Conservation (phyloP, 148 eudicot genomes). For the Rhododendron henanense region DNA sequence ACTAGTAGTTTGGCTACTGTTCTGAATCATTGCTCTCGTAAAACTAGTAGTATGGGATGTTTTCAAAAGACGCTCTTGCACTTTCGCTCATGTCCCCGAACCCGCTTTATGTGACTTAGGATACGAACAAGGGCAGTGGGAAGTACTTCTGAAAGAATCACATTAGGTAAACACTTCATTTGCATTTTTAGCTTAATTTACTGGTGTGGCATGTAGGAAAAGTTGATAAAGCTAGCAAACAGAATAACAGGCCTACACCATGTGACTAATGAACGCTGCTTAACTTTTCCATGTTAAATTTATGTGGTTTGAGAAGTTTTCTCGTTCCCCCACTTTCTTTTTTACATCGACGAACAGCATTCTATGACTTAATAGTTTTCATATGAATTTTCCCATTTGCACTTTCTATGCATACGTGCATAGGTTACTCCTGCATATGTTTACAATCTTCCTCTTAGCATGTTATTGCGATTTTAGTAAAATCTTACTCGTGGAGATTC, state of each 20-base stretch:
- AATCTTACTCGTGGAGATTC: neutral
- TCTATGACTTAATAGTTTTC: neutral
- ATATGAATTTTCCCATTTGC: neutral
- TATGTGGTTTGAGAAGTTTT: neutral
- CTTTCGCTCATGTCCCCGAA: neutral
- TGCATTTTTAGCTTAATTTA: neutral
- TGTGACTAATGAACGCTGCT: neutral
- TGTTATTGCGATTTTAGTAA: neutral
- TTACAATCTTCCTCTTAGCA: neutral
- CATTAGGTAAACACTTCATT: neutral
- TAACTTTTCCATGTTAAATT: neutral
- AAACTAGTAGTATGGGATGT: neutral
- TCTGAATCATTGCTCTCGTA: neutral
- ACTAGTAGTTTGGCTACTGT: neutral
- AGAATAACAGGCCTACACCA: neutral
- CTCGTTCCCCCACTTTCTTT: neutral
- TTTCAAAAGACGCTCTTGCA: neutral
- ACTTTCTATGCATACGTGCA: neutral
- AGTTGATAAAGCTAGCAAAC: constrained; percentile 1
- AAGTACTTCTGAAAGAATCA: neutral
- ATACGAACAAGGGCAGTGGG: neutral
- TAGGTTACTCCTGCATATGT: too few relatives aligned
- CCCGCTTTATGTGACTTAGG: neutral
- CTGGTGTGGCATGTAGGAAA: neutral
- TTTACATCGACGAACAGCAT: neutral